phyloP scores from a whole-genome alignment of 164 flowering plant genomes.

The Vitis riparia region DNA sequence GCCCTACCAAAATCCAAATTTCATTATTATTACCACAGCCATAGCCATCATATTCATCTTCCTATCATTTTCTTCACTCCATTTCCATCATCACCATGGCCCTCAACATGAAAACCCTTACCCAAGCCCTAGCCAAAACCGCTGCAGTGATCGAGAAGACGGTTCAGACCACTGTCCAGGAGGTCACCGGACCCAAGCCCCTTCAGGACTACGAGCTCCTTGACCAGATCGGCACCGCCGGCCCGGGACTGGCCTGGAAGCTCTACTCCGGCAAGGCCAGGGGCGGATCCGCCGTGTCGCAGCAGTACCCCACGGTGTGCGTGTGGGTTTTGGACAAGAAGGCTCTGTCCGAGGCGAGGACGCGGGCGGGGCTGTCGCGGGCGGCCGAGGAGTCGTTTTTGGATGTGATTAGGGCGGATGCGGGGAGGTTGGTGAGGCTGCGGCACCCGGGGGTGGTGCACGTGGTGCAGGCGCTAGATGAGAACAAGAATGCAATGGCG shows the following conservation, averaged over 20 bases:
- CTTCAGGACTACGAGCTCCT: constrained; percentile 86
- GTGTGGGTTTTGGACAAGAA: constrained; percentile 92
- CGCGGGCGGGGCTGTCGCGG: constrained; percentile 76
- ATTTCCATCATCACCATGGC: constrained; percentile 43
- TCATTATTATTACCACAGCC: not conserved
- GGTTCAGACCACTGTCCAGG: constrained; percentile 91
- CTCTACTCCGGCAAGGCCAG: constrained; percentile 79
- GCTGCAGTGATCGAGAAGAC: constrained; percentile 96
- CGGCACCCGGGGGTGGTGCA: constrained; percentile 98
- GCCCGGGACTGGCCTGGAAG: constrained; percentile 90
- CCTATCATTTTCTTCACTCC: not conserved
- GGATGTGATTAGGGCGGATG: constrained; percentile 81
- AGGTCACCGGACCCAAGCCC: constrained; percentile 89
- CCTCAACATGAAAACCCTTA: constrained; percentile 91
- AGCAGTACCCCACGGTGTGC: constrained; percentile 82
- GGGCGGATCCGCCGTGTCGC: constrained; percentile 46
- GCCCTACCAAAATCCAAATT: too few relatives aligned
- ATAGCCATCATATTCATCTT: not conserved
- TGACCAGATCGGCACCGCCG: constrained; percentile 96
- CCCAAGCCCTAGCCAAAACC: constrained; percentile 93
- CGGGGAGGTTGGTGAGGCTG: constrained; percentile 68
- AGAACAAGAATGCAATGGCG: constrained; percentile 93
- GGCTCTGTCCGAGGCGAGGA: constrained; percentile 68
- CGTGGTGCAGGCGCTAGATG: constrained; percentile 91
- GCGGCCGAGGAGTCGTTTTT: constrained; percentile 81